Evolutionary conservation across 2,329 filamentous ascomycete genomes (phyloP).

Genomic region (Aspergillus spinulosporus): DNA sequence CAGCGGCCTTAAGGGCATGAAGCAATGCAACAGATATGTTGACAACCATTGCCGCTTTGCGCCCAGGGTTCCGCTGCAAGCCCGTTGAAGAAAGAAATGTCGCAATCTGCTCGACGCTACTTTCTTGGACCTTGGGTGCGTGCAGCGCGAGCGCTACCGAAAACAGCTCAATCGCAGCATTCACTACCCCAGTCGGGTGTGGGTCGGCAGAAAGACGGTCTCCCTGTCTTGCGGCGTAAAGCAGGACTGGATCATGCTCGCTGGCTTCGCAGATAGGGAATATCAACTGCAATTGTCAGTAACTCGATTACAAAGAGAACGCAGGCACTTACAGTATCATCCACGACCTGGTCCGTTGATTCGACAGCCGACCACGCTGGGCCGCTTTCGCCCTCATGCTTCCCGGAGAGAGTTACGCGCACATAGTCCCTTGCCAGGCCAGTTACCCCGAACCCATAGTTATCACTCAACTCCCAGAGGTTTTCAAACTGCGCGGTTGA

Average conservation of each 20-base stretch:
- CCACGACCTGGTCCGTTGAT: slow-evolving; percentile 39
- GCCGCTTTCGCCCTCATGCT: slow-evolving; percentile 62
- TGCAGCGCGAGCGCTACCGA: slow-evolving; percentile 88
- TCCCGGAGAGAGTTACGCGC: slow-evolving; percentile 68
- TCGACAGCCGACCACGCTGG: slow-evolving; percentile 43
- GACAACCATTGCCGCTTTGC: slow-evolving; percentile 86
- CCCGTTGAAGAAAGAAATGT: slow-evolving; percentile 80
- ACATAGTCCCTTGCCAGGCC: slow-evolving; percentile 78
- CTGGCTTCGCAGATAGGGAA: slow-evolving; percentile 75
- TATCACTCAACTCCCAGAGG: slow-evolving; percentile 93
- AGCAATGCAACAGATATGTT: slow-evolving; percentile 84
- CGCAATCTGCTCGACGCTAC: slow-evolving; percentile 88
- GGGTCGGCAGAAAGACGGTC: slow-evolving; percentile 65
- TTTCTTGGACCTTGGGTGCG: slow-evolving; percentile 89
- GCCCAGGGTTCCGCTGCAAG: slow-evolving; percentile 79
- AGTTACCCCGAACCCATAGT: slow-evolving; percentile 90
- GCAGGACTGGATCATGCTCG: slow-evolving; percentile 82
- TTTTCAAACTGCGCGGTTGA: slow-evolving; percentile 88
- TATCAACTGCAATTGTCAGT: slow-evolving; percentile 37
- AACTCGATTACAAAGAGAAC: neutral
- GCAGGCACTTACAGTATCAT: slow-evolving; percentile 42
- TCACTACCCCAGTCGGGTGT: slow-evolving; percentile 88
- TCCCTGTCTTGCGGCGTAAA: slow-evolving; percentile 63
- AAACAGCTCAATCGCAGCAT: slow-evolving; percentile 90
- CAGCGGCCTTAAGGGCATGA: slow-evolving; percentile 77